These are phyloP conservation scores for Monosporozyma servazzii DNA, from an alignment of 805 yeast species.

Conservation along the genomic window DNA sequence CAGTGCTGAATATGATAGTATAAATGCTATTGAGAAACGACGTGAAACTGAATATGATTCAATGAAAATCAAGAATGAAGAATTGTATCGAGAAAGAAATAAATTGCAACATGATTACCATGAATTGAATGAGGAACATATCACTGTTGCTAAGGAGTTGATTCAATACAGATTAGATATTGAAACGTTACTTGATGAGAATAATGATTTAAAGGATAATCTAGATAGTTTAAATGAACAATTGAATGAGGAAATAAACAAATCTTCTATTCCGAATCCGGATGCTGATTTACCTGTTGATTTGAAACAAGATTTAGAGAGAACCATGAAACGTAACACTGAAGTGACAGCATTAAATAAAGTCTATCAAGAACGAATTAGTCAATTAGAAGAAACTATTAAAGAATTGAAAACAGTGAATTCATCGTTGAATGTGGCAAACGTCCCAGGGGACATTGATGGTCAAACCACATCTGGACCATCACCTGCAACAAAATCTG, in stretches of 20 bases:
- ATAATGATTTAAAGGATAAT: conserved; percentile 44
- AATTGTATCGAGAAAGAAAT: conserved; percentile 62
- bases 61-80: conserved; percentile 57
- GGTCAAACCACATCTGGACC: background rate
- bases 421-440: conserved; percentile 3
- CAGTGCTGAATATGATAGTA: conserved; percentile 62
- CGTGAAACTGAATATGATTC: conserved; percentile 56
- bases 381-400: conserved; percentile 35
- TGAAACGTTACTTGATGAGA: conserved; percentile 71
- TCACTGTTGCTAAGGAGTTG: conserved; percentile 79
- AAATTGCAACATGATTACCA: conserved; percentile 62
- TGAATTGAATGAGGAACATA: conserved; percentile 69
- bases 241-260: conserved; percentile 29
- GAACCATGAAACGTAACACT: conserved; percentile 50
- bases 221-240: conserved; percentile 40
- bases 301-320: conserved; percentile 44
- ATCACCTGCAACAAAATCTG: background rate
- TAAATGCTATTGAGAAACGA: conserved; percentile 58
- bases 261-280: conserved; percentile 25
- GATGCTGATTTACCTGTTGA: conserved; percentile 32
- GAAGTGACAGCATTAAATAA: conserved; percentile 60
- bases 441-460: background rate
- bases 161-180: conserved; percentile 66
- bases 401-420: conserved; percentile 30
- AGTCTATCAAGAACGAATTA: conserved; percentile 44